Evolutionary conservation across 2,329 filamentous ascomycete species (phyloP), one percentile per base, ranked within the genome.

Genomic region (Biscogniauxia sp.): DNA sequence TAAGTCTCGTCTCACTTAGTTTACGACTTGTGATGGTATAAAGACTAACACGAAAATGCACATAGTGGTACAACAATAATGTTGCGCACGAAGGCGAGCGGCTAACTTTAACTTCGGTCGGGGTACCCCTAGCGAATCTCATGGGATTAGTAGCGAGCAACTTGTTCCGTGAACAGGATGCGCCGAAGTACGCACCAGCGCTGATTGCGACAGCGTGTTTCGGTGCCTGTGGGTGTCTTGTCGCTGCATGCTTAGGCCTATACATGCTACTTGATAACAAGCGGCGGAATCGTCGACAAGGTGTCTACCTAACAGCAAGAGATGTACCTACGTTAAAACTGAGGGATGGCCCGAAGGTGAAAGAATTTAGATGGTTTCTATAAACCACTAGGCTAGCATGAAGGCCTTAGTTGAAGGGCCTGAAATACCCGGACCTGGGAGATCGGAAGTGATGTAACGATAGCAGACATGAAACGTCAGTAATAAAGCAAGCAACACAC

Each of bases 51-150:
- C 11, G 52, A 20, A 20, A 49, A 2, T 23, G n/a, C 9, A 59
- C 68, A 19, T 51, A 73, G 70, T 89, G 87, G 88, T 93, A 92
- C 76, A 93, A 91, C 77, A 93, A 93, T 79, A 94, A 94, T 72
- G 84, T 92, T 59, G 89, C 90, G 0, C 84, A 93, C 68, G 91
- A 93, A 74, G 88, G 88, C 60, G 84, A 87, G 45, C 87, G 90
- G 53, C 81, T 92, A 5, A 80, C 88, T 0, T 78, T 92, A 15
- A 93, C 90, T 0, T 88, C 85, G 26, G 82, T 93, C 19, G 88
- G 87, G 23, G 89, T 93, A 0, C 90, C 90, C 0, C 73, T 91
- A 9, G 90, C 90, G 3, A 93, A 93, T 65, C 72, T 92, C 41
- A 93, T 93, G 88, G 89, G 89, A 3, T 77, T 92, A 0, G 86